These are phyloP conservation scores for Xylaria sp. DNA, from an alignment of 2,329 filamentous ascomycete genomes.

Conservation along the genomic window DNA sequence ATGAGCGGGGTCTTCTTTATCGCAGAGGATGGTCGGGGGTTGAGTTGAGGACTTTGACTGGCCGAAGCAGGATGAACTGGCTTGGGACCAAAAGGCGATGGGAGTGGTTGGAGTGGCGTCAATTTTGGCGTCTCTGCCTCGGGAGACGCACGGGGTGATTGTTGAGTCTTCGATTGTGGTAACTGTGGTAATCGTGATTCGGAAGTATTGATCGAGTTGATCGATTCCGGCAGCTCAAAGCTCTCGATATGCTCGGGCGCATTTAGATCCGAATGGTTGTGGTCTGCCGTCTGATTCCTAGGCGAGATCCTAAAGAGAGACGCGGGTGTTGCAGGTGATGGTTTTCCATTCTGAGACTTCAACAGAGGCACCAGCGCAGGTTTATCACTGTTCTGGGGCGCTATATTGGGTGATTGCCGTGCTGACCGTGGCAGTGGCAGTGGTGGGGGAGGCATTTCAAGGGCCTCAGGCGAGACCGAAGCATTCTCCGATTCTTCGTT, in stretches of 20 bases:
- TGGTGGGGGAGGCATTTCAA: slow-evolving; percentile 75
- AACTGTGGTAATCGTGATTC: slow-evolving; percentile 59
- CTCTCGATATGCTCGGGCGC: slow-evolving; percentile 65
- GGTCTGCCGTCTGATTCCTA: slow-evolving; percentile 59
- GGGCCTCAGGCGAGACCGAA: slow-evolving; percentile 71
- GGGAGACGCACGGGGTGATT: slow-evolving; percentile 55
- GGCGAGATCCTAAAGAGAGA: slow-evolving; percentile 83
- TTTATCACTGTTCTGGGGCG: slow-evolving; percentile 58
- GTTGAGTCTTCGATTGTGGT: slow-evolving; percentile 62
- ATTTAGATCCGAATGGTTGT: slow-evolving; percentile 54
- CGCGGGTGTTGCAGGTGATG: slow-evolving; percentile 82
- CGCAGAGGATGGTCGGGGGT: slow-evolving; percentile 59
- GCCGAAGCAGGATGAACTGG: slow-evolving; percentile 61
- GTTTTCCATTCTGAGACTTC: slow-evolving; percentile 52
- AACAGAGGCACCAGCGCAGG: slow-evolving; percentile 42
- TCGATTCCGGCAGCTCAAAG: slow-evolving; percentile 78
- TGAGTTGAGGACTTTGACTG: slow-evolving; percentile 72
- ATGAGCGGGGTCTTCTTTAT: slow-evolving; percentile 65
- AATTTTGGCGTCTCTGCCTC: slow-evolving; percentile 58
- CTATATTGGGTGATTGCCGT: slow-evolving; percentile 74
- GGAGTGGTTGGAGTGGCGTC: slow-evolving; percentile 61
- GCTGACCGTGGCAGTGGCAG: slow-evolving; percentile 73
- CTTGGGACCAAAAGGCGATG: slow-evolving; percentile 59
- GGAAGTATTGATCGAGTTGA: slow-evolving; percentile 67
- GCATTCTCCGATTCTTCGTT: slow-evolving; percentile 70